phyloP scores from a whole-genome alignment of 2,329 filamentous ascomycete genomes.

The Akanthomyces uredinophilus region DNA sequence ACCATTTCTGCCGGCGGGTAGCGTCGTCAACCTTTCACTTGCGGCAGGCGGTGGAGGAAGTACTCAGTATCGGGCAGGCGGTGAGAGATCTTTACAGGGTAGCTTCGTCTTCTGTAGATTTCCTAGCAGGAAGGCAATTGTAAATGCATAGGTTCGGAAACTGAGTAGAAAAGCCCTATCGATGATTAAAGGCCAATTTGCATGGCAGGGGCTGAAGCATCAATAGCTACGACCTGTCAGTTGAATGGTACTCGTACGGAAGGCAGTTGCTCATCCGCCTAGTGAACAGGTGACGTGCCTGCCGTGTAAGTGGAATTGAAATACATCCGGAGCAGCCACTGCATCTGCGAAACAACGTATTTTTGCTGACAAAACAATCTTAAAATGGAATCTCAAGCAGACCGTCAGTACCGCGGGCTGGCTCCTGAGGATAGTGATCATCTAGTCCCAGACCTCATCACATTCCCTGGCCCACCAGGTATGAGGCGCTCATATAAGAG shows the following conservation, averaged over 20 bases:
- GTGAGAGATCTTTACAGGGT: background rate
- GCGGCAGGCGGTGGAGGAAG: background rate
- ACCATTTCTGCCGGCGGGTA: conserved; percentile 23
- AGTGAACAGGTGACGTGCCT: background rate
- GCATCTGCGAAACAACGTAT: background rate
- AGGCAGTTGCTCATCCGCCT: background rate
- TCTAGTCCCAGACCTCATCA: background rate
- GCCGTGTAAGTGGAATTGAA: background rate
- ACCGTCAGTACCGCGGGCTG: background rate
- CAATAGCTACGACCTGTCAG: background rate
- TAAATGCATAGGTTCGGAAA: no score
- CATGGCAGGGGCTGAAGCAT: no score
- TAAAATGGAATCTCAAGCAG: background rate
- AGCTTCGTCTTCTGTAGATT: background rate
- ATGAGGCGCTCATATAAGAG: background rate
- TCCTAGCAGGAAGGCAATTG: no score
- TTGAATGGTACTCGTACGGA: background rate
- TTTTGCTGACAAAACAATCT: background rate
- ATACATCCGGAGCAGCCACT: no score
- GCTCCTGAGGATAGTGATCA: background rate
- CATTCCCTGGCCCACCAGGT: background rate
- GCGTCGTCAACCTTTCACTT: conserved; percentile 5
- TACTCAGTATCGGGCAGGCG: background rate
- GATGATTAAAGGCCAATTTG: no score
- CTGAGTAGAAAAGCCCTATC: no score